Percentiles rank a stretch among this genome's conserved stretches.
Evolutionary conservation across 2,329 filamentous ascomycete species (phyloP).

Genomic region (Fusarium agapanthi): DNA sequence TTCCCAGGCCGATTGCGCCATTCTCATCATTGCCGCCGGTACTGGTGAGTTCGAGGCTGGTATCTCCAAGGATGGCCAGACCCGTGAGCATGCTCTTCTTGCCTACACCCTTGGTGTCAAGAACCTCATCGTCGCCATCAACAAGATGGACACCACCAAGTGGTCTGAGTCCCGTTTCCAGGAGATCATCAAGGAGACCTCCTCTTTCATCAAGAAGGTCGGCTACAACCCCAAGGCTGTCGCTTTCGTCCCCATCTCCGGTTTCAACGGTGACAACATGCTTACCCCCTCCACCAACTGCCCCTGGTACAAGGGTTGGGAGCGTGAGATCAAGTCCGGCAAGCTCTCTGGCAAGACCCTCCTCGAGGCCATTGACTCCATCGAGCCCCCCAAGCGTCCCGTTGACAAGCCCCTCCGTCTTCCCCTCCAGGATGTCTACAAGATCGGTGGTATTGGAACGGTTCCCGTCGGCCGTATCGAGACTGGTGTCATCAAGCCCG

Average conservation of each 20-base stretch:
- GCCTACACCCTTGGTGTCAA: constrained; percentile 99
- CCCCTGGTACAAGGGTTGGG: constrained; percentile 99
- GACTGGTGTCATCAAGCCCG: constrained; percentile 94
- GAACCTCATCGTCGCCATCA: constrained; percentile 99
- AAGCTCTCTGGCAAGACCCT: constrained; percentile 96
- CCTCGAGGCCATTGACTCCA: constrained; percentile 97
- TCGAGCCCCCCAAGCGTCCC: constrained; percentile 91
- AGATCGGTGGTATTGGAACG: constrained; percentile 99
- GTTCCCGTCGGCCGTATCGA: constrained; percentile 99
- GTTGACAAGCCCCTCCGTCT: constrained; percentile 99
- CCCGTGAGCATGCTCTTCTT: constrained; percentile 99
- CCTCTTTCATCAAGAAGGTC: constrained; percentile 99
- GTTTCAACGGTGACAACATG: constrained; percentile 99
- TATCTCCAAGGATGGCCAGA: constrained; percentile 99
- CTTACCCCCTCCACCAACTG: constrained; percentile 87
- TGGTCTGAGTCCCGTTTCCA: constrained; percentile 96
- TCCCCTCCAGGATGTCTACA: constrained; percentile 99
- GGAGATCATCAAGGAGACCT: constrained; percentile 99
- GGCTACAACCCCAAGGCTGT: constrained; percentile 99
- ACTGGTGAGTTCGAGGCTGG: constrained; percentile 99
- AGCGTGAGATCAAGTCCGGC: constrained; percentile 91
- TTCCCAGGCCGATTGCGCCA: constrained; percentile 99
- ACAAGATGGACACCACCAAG: constrained; percentile 99
- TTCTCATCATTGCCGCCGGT: constrained; percentile 99
- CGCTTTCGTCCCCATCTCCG: constrained; percentile 99